A percentile compares a stretch with the other conserved stretches of the same genome.
phyloP scores from a whole-genome alignment of 2,329 filamentous ascomycete species.

The Aureobasidium sp. region DNA sequence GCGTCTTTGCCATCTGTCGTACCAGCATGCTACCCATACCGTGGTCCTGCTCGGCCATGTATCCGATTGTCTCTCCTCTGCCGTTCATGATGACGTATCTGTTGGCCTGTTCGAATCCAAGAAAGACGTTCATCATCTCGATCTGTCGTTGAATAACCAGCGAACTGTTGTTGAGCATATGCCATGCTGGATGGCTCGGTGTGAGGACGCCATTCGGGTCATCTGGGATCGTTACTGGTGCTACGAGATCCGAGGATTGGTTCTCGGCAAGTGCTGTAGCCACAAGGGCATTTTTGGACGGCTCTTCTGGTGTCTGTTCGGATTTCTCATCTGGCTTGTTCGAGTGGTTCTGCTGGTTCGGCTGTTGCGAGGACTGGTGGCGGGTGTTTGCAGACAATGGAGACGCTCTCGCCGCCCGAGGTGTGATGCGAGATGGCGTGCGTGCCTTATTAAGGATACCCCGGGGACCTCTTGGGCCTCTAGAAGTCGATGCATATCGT shows the following conservation, averaged over 20 bases:
- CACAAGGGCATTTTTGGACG: slow-evolving; percentile 34
- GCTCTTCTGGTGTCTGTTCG: slow-evolving; percentile 18
- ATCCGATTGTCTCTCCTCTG: slow-evolving; percentile 54
- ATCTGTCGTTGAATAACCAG: slow-evolving; percentile 55
- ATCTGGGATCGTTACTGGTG: slow-evolving; percentile 54
- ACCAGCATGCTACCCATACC: slow-evolving; percentile 49
- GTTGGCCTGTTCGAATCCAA: slow-evolving; percentile 61
- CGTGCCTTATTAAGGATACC: slow-evolving; percentile 12
- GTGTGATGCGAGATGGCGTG: slow-evolving; percentile 1
- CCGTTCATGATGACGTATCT: slow-evolving; percentile 59
- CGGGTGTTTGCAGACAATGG: neutral
- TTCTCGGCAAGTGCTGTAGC: slow-evolving; percentile 38
- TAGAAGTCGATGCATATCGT: neutral
- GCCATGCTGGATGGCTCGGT: slow-evolving; percentile 48
- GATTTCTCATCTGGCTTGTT: slow-evolving; percentile 9
- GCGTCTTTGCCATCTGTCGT: slow-evolving; percentile 53
- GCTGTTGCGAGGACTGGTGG: slow-evolving; percentile 11
- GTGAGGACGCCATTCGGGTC: slow-evolving; percentile 53
- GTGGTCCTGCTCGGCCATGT: slow-evolving; percentile 55
- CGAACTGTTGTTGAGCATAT: slow-evolving; percentile 52
- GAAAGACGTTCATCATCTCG: slow-evolving; percentile 58
- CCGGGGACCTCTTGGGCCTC: slow-evolving; percentile 22
- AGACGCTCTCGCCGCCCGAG: neutral
- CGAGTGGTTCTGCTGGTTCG: neutral
- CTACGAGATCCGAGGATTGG: slow-evolving; percentile 42